Conservation (phyloP, 257 asterid species). For the Linderniella brevidens region DNA sequence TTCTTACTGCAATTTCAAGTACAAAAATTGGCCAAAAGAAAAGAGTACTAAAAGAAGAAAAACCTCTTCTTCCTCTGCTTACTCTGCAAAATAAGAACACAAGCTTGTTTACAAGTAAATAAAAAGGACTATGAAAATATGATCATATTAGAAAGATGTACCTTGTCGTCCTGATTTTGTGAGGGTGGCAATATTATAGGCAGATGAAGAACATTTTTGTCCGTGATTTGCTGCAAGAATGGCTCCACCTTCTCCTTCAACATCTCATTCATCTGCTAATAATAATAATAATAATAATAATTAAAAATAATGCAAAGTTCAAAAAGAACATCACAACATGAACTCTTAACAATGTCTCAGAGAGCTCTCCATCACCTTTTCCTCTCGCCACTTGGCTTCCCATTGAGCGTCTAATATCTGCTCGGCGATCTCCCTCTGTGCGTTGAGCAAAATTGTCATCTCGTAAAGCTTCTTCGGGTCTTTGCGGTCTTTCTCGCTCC, state of each 20-base stretch:
- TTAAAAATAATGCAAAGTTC: not conserved
- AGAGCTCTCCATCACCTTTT: conserved; percentile 34
- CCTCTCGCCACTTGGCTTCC: conserved; percentile 90
- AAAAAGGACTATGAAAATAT: too few species aligned
- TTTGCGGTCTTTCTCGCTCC: conserved; percentile 74
- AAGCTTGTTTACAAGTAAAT: too few species aligned
- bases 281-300: not conserved
- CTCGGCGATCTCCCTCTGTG: conserved; percentile 81
- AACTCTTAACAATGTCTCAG: not conserved
- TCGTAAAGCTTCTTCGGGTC: conserved; percentile 85
- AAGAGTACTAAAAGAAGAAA: too few species aligned
- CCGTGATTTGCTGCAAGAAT: conserved; percentile 37
- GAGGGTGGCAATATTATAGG: conserved; percentile 40
- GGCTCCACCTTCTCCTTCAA: conserved; percentile 74
- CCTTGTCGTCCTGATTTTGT: conserved; percentile 17
- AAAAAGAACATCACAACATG: not conserved
- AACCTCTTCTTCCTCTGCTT: too few species aligned
- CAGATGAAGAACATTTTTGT: conserved; percentile 38
- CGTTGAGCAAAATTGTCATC: conserved; percentile 80
- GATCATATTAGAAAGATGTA: too few species aligned
- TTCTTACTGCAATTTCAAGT: too few species aligned
- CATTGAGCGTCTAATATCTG: conserved; percentile 71
- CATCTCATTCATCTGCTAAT: conserved; percentile 67
- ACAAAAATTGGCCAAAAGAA: too few species aligned
- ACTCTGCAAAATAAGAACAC: too few species aligned